Base-by-base conservation (phyloP, 2,329 filamentous ascomycete genomes). In the Penicillium verrucosum region DNA sequence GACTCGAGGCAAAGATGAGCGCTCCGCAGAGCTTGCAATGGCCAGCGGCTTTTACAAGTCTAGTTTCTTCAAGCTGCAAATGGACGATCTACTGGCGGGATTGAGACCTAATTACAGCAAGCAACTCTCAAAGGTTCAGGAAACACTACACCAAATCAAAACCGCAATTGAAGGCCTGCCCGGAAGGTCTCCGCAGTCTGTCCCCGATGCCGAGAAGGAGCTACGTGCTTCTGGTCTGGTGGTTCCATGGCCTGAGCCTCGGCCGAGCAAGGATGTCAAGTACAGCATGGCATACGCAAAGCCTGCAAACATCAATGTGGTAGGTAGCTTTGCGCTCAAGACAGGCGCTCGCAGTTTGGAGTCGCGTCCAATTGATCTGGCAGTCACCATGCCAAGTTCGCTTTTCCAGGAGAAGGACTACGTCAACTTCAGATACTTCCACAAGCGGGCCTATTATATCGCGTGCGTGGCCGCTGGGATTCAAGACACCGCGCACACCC, bases 341-440 rank as follows among this genome's bases (percentile, higher is more conserved):
- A 92, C 87, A 2, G 88, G 90, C 74, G 78, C 85, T 56, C 89
- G 88, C 66, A 80, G 81, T 27, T 63, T 74, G 76, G 47, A 73
- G 72, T 58, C 60, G 27, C 76, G 87, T 27, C 80, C 82, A 16
- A 81, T 97, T 58, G 93, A 97, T 73, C 84, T 97, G 82, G 86
- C 93, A 6, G 85, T 96, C 16, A 89, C 89, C 46, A 95, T 99
- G 85, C 93, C 94, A 5, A 65, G 78, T 56, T 77, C 82, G 1
- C 76, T 96, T 12, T 92, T 97, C 67, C 91, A 96, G 69, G 90
- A 95, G 43, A 97, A 97, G 75, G 94, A 99, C 74, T 97, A 93
- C 71, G 81, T 92, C 48, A 92, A 96, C 72, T 83, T 94, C 78
- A 85, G 94, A 59, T 97, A 96, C 76, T 96, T 97, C 70, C 92